These are phyloP conservation scores for Begonia peltatifolia DNA, from an alignment of 306 rosid species.

Conservation along the genomic window DNA sequence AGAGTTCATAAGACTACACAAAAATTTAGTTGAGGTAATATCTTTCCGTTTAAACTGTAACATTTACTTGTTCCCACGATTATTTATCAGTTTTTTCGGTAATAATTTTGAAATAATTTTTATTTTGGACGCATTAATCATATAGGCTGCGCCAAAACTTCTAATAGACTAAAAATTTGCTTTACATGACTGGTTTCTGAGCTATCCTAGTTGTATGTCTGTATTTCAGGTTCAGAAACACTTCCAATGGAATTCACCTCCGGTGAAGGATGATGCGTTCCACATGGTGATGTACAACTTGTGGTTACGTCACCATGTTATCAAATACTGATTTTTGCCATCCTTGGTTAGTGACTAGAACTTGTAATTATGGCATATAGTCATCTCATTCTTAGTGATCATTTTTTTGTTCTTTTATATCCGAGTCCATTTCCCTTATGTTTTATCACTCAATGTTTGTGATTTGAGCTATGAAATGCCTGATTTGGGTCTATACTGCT, in stretches of 20 bases:
- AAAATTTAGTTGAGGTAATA: slow-evolving; percentile 64
- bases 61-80: too few relatives aligned
- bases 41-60: too few relatives aligned
- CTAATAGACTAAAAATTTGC: background rate
- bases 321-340: slow-evolving; percentile 38
- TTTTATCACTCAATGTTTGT: too few relatives aligned
- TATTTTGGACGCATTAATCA: too few relatives aligned
- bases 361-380: slow-evolving; percentile 30
- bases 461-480: too few relatives aligned
- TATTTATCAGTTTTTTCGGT: too few relatives aligned
- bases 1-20: slow-evolving; percentile 56
- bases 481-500: too few relatives aligned
- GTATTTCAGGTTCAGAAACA: slow-evolving; percentile 73
- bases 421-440: background rate
- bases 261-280: slow-evolving; percentile 63
- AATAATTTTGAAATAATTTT: too few relatives aligned
- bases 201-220: slow-evolving; percentile 10
- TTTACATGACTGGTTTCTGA: background rate
- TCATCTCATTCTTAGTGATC: slow-evolving; percentile 4
- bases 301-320: slow-evolving; percentile 77
- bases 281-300: slow-evolving; percentile 96
- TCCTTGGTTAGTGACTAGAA: slow-evolving; percentile 22
- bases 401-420: background rate
- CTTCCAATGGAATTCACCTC: slow-evolving; percentile 91
- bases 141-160: too few relatives aligned